Evolutionary conservation across 2,329 filamentous ascomycete genomes (phyloP).

Genomic region (Plenodomus lindquistii): DNA sequence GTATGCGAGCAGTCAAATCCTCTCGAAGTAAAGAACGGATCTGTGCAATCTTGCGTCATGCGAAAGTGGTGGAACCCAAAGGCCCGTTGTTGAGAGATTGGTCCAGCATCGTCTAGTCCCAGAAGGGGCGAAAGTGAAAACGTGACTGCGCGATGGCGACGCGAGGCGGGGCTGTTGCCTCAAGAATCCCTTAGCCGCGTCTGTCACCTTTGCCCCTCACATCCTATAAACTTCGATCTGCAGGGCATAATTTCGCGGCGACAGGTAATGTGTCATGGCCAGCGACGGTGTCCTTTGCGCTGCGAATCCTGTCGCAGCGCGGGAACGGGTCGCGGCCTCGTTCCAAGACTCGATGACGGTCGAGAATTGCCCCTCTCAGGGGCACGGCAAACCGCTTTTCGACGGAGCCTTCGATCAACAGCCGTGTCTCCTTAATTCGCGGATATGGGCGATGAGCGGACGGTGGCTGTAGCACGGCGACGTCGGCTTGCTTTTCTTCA

Average conservation of each 20-base stretch:
- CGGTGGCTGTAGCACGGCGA: slow-evolving; percentile 34
- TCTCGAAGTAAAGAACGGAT: no score
- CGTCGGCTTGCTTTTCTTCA: slow-evolving; percentile 24
- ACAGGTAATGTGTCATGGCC: slow-evolving; percentile 12
- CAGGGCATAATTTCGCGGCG: slow-evolving; percentile 14
- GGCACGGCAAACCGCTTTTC: slow-evolving; percentile 26
- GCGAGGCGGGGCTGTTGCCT: slow-evolving; percentile 10
- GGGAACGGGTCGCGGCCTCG: slow-evolving; percentile 20
- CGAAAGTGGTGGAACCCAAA: slow-evolving; percentile 5
- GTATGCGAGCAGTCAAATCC: no score
- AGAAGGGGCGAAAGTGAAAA: slow-evolving; percentile 8
- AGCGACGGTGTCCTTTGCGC: slow-evolving; percentile 4
- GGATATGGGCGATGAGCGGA: slow-evolving; percentile 24
- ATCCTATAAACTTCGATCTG: slow-evolving; percentile 14
- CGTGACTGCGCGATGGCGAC: slow-evolving; percentile 15
- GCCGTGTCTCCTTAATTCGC: slow-evolving; percentile 30
- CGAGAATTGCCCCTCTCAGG: slow-evolving; percentile 31
- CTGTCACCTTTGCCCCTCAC: slow-evolving; percentile 6
- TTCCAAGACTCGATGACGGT: slow-evolving; percentile 10
- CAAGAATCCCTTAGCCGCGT: slow-evolving; percentile 7
- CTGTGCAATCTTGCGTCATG: background rate
- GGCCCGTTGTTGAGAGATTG: background rate
- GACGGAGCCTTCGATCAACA: slow-evolving; percentile 15
- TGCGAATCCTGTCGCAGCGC: slow-evolving; percentile 16
- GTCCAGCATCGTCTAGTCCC: background rate